These are phyloP conservation scores for Aureobasidium sp. DNA, from an alignment of 2,329 filamentous ascomycete genomes.

Conservation along the genomic window DNA sequence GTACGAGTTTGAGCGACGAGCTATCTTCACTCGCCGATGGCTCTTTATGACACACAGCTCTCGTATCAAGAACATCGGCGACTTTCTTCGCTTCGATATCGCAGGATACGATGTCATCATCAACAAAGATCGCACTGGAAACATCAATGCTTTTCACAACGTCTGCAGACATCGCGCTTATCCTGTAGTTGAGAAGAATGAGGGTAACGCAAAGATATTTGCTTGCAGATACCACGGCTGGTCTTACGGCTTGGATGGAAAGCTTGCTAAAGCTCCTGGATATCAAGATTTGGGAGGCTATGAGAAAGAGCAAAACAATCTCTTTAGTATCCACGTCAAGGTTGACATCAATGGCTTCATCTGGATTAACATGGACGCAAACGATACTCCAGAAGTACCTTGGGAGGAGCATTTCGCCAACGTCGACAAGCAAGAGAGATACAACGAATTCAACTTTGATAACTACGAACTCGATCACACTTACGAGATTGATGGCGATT, in stretches of 20 bases:
- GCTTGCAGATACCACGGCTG: constrained; percentile 70
- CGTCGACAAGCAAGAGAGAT: constrained; percentile 50
- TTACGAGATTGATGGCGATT: constrained; percentile 61
- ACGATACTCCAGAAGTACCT: constrained; percentile 47
- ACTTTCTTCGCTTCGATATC: constrained; percentile 63
- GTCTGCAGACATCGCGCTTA: constrained; percentile 69
- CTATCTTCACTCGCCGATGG: constrained; percentile 61
- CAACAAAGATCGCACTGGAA: constrained; percentile 53
- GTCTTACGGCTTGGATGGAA: constrained; percentile 65
- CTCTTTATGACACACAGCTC: constrained; percentile 60
- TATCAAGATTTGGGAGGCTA: constrained; percentile 65
- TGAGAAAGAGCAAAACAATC: constrained; percentile 60
- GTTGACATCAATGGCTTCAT: constrained; percentile 62
- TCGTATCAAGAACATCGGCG: constrained; percentile 57
- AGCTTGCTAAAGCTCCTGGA: constrained; percentile 66
- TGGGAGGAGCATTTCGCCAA: constrained; percentile 60
- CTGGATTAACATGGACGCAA: constrained; percentile 63
- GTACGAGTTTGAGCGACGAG: constrained; percentile 51
- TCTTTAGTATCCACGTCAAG: constrained; percentile 62
- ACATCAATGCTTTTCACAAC: constrained; percentile 69
- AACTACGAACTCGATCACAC: constrained; percentile 64
- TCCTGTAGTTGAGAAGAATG: constrained; percentile 59
- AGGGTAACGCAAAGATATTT: constrained; percentile 59
- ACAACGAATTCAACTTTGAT: constrained; percentile 53
- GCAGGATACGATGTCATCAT: constrained; percentile 65